Percentiles rank a stretch among this genome's conserved stretches.
Conservation (phyloP, 345 rosid genomes). For the Lagerstroemia speciosa region DNA sequence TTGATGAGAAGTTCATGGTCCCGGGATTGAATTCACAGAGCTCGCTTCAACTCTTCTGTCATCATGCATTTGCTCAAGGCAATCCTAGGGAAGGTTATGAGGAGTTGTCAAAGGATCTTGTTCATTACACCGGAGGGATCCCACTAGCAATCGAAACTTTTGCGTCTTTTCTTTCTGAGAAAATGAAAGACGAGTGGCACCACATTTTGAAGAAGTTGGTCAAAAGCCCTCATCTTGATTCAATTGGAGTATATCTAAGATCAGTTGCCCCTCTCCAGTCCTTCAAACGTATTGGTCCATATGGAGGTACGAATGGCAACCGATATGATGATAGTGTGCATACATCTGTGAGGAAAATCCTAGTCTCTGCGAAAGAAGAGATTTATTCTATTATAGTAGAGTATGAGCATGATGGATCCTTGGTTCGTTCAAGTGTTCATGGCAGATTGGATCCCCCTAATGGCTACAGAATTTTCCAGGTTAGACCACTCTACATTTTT, state of each 20-base stretch:
- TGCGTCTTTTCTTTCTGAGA: background rate
- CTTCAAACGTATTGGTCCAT: background rate
- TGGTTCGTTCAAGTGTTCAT: background rate
- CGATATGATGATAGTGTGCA: background rate
- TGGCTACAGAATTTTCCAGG: background rate
- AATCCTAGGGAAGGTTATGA: background rate
- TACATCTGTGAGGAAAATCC: background rate
- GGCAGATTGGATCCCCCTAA: background rate
- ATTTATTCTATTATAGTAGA: background rate
- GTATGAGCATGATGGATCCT: background rate
- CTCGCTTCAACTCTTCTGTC: conserved; percentile 3
- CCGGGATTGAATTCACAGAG: background rate
- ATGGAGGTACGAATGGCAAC: background rate
- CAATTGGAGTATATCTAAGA: background rate
- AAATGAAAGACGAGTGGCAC: conserved; percentile 2
- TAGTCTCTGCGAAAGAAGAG: background rate
- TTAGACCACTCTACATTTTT: background rate
- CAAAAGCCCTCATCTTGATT: background rate
- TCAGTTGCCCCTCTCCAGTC: background rate
- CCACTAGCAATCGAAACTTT: background rate
- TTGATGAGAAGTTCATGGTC: background rate
- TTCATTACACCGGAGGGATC: background rate
- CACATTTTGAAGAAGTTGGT: conserved; percentile 6
- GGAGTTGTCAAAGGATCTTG: background rate
- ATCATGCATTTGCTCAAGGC: conserved; percentile 1